Evolutionary conservation across 2,329 filamentous ascomycete species (phyloP), one percentile per base, ranked within the genome.

Genomic region (Chaetomium globosum): DNA sequence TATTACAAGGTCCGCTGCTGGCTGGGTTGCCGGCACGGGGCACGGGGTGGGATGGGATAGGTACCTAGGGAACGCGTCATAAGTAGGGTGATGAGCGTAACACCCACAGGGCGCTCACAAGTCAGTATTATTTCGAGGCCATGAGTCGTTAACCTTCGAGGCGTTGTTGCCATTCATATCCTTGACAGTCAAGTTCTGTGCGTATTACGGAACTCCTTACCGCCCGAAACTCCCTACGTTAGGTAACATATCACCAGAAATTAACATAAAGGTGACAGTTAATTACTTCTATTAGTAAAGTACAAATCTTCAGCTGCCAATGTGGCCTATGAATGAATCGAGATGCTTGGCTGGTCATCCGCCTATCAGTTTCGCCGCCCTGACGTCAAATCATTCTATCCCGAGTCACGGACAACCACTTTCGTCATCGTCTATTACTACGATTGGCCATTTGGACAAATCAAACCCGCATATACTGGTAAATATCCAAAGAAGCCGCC

Each of bases 351-450:
- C 16, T 30, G 51, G 28, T 19, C 39, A 39, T 21, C 19, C 46
- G 57, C 19, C 12, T 31, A 31, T 16, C 46, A 48, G 12, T 30
- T 30, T 52, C 26, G 21, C 26, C 23, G 23, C 7, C 63, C 43
- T 65, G 58, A 65, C 63, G 63, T 65, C 63, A 58, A 12, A 23
- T 1, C 36, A 19, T 49, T 56, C 19, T 19, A 39, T 33, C 8
- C 10, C 51, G 10, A 10, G 23, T 28, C 31, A 33, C 23, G 12
- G 4, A 21, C 2, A 5, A 21, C 39, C 28, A 4, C 13, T 65
- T 28, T 61, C 64, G 59, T 65, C 64, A 65, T 59, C 28, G 59
- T 26, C 4, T 26, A 26, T 26, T 26, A 26, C 4, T 26, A 26
- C 26, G 2, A 4, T 26, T 26, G 21, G 52, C 26, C 21, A 16